Base-by-base conservation (phyloP, 768 basidiomycete species). In the Suillus brevipes region DNA sequence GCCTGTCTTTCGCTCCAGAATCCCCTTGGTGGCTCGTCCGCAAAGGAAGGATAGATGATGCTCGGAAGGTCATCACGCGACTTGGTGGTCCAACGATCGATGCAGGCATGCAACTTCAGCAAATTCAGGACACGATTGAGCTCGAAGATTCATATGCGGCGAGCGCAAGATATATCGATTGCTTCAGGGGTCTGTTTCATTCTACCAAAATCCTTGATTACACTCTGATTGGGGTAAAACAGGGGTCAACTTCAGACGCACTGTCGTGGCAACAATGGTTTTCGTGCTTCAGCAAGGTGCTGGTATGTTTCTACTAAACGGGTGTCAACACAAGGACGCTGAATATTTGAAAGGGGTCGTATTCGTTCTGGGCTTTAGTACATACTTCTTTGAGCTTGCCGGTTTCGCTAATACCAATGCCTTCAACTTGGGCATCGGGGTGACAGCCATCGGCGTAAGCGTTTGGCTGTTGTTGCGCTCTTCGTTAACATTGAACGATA, bases 371-470 rank as follows among this genome's bases (percentile, higher is more conserved):
- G 70, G 72, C n/a, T 75, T 59, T 59, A 72, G 73, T 16, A 72
- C 71, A 56, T 78, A 78, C 71, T 78, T 78, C 65, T 78, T 78
- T 43, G 75, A 78, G 64, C 78, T 79, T 42, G 71, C 77, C 16
- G 74, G 77, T 31, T 77, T 78, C 59, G 62, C 68, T 5, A 50
- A 65, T 14, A 60, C 49, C 61, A 71, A 73, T 0, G 75, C 78
- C 1, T 78, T 79, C 61, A 68, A 77, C 61, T 73, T 78, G 6
- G 75, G 75, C 13, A 47, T 74, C 23, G 73, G 74, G 6, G 63
- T 74, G 38, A 71, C 67, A 0, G 74, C 72, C n/a, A 71, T 75
- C 7, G 73, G 73, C 3, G 73, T 75, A 40, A 49, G 61, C 57
- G 45, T 42, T 61, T 34, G 31, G 13, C n/a, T 49, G 13, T 14